phyloP scores from a whole-genome alignment of 1,284 basidiomycete genomes.

The Moesziomyces antarcticus region DNA sequence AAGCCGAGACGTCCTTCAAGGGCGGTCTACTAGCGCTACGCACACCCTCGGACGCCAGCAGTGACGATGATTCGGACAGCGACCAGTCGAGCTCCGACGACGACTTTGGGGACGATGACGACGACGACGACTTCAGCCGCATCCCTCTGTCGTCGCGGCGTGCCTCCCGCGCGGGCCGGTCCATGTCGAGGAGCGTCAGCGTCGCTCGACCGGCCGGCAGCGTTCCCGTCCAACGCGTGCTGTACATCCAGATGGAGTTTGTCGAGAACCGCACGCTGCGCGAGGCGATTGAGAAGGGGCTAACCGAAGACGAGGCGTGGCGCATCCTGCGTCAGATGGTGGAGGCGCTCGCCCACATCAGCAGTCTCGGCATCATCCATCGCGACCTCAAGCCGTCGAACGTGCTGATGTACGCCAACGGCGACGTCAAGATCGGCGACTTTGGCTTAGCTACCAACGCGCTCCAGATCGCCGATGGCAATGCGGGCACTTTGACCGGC shows the following conservation, averaged over 20 bases:
- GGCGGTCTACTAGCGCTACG: slow-evolving; percentile 27
- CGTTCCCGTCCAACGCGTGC: slow-evolving; percentile 73
- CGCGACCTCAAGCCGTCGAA: slow-evolving; percentile 73
- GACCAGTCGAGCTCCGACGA: slow-evolving; percentile 30
- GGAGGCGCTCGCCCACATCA: slow-evolving; percentile 87
- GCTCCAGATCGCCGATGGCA: slow-evolving; percentile 55
- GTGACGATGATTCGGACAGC: slow-evolving; percentile 27
- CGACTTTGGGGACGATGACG: slow-evolving; percentile 30
- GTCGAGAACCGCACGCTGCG: slow-evolving; percentile 65
- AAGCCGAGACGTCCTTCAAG: slow-evolving; percentile 15
- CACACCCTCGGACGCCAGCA: slow-evolving; percentile 34
- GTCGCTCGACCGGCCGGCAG: slow-evolving; percentile 9
- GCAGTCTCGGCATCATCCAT: slow-evolving; percentile 85
- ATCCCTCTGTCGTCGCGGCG: slow-evolving; percentile 37
- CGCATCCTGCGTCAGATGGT: slow-evolving; percentile 89
- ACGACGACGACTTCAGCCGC: slow-evolving; percentile 44
- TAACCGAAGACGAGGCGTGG: slow-evolving; percentile 79
- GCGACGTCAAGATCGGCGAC: slow-evolving; percentile 93
- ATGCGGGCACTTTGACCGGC: slow-evolving; percentile 71
- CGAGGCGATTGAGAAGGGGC: slow-evolving; percentile 64
- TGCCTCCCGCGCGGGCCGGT: slow-evolving; percentile 30
- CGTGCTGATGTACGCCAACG: slow-evolving; percentile 70
- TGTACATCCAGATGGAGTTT: slow-evolving; percentile 87
- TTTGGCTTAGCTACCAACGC: slow-evolving; percentile 79
- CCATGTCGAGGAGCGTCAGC: slow-evolving; percentile 34